Evolutionary conservation across 1,284 basidiomycete species (phyloP).

Genomic region (Coniferiporia weirii): DNA sequence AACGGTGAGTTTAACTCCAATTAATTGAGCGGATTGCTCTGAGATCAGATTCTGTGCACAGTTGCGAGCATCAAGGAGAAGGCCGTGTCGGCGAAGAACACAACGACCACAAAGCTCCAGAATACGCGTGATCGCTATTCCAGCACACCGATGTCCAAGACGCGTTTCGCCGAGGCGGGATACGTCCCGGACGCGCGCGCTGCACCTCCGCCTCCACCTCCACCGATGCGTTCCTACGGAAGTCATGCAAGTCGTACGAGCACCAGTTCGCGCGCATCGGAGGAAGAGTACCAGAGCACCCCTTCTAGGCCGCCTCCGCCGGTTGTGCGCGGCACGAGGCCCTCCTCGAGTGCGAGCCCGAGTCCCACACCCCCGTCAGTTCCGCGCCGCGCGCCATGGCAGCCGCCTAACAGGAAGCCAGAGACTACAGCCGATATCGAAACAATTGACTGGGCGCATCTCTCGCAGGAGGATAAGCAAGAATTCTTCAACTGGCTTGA

Average conservation of each 20-base stretch:
- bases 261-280: background rate
- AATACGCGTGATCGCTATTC: conserved; percentile 52
- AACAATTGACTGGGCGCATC: conserved; percentile 62
- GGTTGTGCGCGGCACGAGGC: conserved; percentile 10
- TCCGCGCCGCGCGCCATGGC: background rate
- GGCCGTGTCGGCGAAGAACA: conserved; percentile 54
- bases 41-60: background rate
- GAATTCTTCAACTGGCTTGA: conserved; percentile 73
- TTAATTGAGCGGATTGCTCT: too few relatives aligned
- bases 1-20: too few relatives aligned
- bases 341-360: background rate
- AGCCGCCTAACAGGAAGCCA: background rate
- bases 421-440: conserved; percentile 6
- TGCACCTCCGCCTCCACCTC: conserved; percentile 34
- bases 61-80: conserved; percentile 59
- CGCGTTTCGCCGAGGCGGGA: conserved; percentile 36
- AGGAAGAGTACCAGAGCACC: background rate
- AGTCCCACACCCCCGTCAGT: background rate
- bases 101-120: conserved; percentile 44
- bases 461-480: conserved; percentile 61
- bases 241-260: conserved; percentile 20
- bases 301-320: background rate
- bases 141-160: conserved; percentile 53
- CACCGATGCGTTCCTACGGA: conserved; percentile 34
- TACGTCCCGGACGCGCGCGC: conserved; percentile 47